Evolutionary conservation across 192 early-diverging fungal genomes (phyloP).

Genomic region (Gryganskiella cystojenkinii): DNA sequence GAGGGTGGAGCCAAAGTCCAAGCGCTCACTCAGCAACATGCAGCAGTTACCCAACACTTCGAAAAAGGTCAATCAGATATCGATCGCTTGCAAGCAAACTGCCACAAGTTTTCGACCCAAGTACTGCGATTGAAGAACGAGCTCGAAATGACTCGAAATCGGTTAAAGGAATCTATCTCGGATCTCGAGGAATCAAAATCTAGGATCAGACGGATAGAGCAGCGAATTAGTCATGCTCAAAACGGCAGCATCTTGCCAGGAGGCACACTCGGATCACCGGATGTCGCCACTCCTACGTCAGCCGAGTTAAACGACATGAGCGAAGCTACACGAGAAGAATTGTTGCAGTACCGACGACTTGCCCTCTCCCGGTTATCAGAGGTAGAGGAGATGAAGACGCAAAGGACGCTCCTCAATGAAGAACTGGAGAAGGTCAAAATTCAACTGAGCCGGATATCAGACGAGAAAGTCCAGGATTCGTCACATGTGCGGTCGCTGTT

Average conservation of each 20-base stretch:
- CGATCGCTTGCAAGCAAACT: slow-evolving; percentile 26
- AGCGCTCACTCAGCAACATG: slow-evolving; percentile 2
- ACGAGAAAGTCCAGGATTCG: slow-evolving; percentile 41
- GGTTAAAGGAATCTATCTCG: slow-evolving; percentile 10
- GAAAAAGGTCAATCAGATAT: slow-evolving; percentile 27
- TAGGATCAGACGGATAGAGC: slow-evolving; percentile 10
- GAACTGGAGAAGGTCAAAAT: slow-evolving; percentile 25
- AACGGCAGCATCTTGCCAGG: neutral
- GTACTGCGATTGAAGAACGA: slow-evolving; percentile 29
- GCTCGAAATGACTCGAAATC: slow-evolving; percentile 24
- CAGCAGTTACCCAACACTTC: slow-evolving; percentile 4
- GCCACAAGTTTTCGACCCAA: slow-evolving; percentile 17
- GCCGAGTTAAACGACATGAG: slow-evolving; percentile 21
- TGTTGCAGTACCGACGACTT: slow-evolving; percentile 27
- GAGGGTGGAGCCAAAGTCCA: slow-evolving; percentile 6
- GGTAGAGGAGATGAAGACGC: slow-evolving; percentile 26
- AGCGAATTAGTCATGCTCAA: slow-evolving; percentile 13
- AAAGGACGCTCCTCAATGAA: slow-evolving; percentile 15
- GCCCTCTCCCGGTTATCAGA: slow-evolving; percentile 28
- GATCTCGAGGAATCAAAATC: slow-evolving; percentile 15
- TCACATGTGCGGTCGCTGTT: slow-evolving; percentile 16
- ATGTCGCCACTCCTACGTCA: neutral
- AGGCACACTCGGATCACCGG: neutral
- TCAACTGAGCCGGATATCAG: slow-evolving; percentile 28
- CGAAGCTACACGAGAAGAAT: slow-evolving; percentile 29